Base-by-base conservation (phyloP, 164 flowering plant species). In the Aristolochia fimbriata region DNA sequence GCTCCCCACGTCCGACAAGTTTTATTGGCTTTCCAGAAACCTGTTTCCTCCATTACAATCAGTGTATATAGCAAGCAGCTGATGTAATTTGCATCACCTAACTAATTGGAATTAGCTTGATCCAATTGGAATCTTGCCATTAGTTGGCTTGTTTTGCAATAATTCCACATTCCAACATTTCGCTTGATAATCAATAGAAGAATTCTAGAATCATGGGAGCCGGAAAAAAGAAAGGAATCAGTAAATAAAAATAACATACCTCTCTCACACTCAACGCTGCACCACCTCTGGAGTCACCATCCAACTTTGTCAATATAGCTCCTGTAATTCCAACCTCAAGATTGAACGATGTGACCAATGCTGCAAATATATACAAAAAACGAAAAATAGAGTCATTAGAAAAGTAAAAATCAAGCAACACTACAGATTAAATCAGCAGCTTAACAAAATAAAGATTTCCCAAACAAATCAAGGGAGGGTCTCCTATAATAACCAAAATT, bases 251-350 rank as follows among this genome's bases (percentile, higher is more conserved):
- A 49, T 15, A 17, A 20, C 57, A 68, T 55, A 87, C 98, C 98
- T 93, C 98, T 78, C 79, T 89, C 30, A 93, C 98, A 78, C 98
- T 93, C 73, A 93, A 70, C 73, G 97, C 98, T 30, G 98, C 98
- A 66, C 98, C 98, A 65, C 97, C 98, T 84, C 98, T 80, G 37
- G 98, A 93, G 77, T 93, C 98, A 3, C 97, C 98, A 83, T 93
- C 98, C 62, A 93, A 80, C 77, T 93, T 93, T 59, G 98, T 86
- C 74, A 93, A 75, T 74, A 93, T 89, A 52, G 98, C 94, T 58
- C 98, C 98, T 47, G 98, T 93, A 51, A 93, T 90, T 43, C 98
- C 98, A 47, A 93, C 86, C 83, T 93, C 96, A 59, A 93, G 71
- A 74, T 93, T 93, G 80, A 93, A 93, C 59, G 96, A 79, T 55